Base-by-base conservation (phyloP, 768 basidiomycete genomes). In the Filobasidium floriforme region DNA sequence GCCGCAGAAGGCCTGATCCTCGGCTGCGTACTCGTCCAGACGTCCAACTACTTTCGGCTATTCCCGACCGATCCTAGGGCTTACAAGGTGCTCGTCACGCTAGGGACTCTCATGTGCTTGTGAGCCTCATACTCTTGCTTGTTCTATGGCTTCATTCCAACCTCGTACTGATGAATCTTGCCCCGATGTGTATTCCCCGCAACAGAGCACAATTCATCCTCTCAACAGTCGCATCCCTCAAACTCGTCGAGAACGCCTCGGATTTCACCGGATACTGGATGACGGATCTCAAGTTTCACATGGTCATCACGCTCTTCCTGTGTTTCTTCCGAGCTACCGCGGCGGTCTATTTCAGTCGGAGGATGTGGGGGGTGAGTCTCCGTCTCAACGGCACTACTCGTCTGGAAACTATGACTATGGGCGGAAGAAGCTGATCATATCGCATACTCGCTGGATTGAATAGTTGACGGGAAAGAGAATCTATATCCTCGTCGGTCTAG, bases 311-410 rank as follows among this genome's bases (percentile, higher is more conserved):
- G 4, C 26, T 57, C 12, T 57, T 57, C n/a, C 14, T 57, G 15
- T 57, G 54, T 28, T 57, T 57, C 54, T 57, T 57, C 15, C 54
- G 54, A 24, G 54, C 54, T 32, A 32, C 54, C 54, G 54, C 54
- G 24, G 54, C 54, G 26, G 54, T 24, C 4, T 57, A 57, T 57
- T 57, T 57, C 54, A 57, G 54, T 28, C 22, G 54, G 26, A 22
- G 54, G 54, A 57, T 57, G 22, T 57, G 54, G 54, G 29, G 54
- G 14, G 54, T 57, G 26, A 57, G 54, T 57, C 46, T 12, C 5
- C 5, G 54, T 49, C 46, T 44, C 10, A 44, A 10, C 10, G 43
- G 43, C 19, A 44, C 43, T 44, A 44, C 10, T 9, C 12, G 52
- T 54, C 18, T n/a, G n/a, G n/a, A n/a, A n/a, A n/a, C n/a, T n/a